Evolutionary conservation across 768 basidiomycete genomes (phyloP).

Genomic region (Zangia roseola): DNA sequence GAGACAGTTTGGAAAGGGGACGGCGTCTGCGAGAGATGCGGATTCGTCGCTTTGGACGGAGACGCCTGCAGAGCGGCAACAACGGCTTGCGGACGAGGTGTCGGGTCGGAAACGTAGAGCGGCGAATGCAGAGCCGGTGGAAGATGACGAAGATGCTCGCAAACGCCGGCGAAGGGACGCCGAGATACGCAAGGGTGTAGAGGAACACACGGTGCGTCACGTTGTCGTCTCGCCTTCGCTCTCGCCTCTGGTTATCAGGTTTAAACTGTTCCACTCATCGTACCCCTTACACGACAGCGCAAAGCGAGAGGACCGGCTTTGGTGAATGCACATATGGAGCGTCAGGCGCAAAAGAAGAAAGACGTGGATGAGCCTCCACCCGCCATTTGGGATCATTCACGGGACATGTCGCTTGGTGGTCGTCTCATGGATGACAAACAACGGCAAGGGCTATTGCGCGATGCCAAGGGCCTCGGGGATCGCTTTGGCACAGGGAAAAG

Average conservation of each 20-base stretch:
- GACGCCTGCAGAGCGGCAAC: conserved; percentile 89
- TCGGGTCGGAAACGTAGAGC: conserved; percentile 85
- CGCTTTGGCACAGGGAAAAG: conserved; percentile 75
- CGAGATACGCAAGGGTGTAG: conserved; percentile 68
- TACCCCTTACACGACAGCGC: conserved; percentile 30
- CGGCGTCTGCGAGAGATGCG: conserved; percentile 37
- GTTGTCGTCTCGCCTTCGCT: neutral
- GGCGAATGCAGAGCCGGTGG: conserved; percentile 47
- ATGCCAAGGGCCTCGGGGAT: conserved; percentile 79
- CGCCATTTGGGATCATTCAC: conserved; percentile 87
- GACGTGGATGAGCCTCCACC: conserved; percentile 52
- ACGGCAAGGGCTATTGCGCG: conserved; percentile 72
- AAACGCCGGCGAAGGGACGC: conserved; percentile 66
- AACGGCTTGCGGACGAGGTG: conserved; percentile 91
- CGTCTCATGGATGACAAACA: conserved; percentile 87
- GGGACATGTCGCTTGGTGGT: conserved; percentile 88
- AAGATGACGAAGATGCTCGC: conserved; percentile 34
- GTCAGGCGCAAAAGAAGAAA: conserved; percentile 36
- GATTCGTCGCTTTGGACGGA: conserved; percentile 92
- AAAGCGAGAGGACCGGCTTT: conserved; percentile 53
- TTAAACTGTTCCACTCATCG: neutral
- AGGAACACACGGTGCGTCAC: conserved; percentile 70
- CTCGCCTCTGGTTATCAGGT: neutral
- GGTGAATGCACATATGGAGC: conserved; percentile 49
- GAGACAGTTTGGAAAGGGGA: conserved; percentile 73